Percentiles rank a stretch among this genome's conserved stretches.
These are phyloP conservation scores for Aureobasidium leucospermi DNA, from an alignment of 2,329 filamentous ascomycete genomes.

Conservation along the genomic window DNA sequence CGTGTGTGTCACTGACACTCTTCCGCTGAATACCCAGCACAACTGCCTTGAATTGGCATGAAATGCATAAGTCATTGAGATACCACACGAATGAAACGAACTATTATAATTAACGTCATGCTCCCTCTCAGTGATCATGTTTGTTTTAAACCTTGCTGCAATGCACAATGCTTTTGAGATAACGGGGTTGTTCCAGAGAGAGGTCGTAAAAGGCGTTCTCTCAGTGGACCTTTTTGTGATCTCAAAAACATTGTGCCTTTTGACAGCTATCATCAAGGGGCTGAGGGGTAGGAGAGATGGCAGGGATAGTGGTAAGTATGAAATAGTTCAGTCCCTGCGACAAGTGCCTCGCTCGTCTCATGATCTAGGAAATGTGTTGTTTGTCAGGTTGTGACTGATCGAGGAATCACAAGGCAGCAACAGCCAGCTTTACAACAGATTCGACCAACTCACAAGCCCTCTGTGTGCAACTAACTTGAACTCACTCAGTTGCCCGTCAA, in stretches of 20 bases:
- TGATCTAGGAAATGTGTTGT: too few species aligned
- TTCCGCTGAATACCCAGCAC: not conserved
- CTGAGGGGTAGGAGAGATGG: not conserved
- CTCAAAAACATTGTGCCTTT: not conserved
- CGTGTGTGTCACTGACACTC: not conserved
- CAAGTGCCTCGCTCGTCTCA: too few species aligned
- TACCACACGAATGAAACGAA: conserved; percentile 12
- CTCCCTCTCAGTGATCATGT: too few species aligned
- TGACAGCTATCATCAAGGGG: not conserved
- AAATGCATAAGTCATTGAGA: conserved; percentile 3
- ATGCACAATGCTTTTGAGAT: too few species aligned
- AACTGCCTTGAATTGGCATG: not conserved
- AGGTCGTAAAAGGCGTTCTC: too few species aligned
- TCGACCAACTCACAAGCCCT: not conserved
- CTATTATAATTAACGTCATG: not conserved
- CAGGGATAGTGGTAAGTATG: too few species aligned
- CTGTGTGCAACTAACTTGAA: not conserved
- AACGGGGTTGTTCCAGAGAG: too few species aligned
- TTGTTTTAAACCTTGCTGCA: too few species aligned
- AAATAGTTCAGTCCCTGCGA: too few species aligned
- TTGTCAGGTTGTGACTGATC: not conserved
- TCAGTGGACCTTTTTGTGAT: not conserved
- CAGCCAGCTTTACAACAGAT: not conserved
- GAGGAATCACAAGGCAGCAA: not conserved
- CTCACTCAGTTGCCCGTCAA: too few species aligned